phyloP scores from a whole-genome alignment of 176 grass and related monocot species.

The Bothriochloa decipiens region DNA sequence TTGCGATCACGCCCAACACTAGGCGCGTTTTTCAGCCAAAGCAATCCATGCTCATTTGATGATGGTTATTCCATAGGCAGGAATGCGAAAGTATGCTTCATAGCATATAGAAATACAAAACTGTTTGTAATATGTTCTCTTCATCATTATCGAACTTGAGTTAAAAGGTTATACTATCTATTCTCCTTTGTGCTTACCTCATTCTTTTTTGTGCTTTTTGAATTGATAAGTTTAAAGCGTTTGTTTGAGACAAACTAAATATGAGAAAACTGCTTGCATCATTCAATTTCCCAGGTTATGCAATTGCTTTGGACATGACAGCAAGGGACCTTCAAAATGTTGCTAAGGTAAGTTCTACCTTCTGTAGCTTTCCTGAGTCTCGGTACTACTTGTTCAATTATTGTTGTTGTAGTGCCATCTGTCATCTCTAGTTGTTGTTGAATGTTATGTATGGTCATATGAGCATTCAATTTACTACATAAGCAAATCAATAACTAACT shows the following conservation, averaged over 20 bases:
- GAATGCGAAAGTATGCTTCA: neutral
- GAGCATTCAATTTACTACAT: constrained; percentile 12
- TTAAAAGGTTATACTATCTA: neutral
- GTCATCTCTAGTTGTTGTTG: constrained; percentile 3
- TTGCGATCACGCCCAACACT: no score
- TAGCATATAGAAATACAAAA: neutral
- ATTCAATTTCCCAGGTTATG: constrained; percentile 68
- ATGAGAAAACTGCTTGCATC: constrained; percentile 1
- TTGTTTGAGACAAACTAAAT: neutral
- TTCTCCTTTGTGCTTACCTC: neutral
- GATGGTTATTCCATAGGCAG: neutral
- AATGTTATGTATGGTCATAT: neutral
- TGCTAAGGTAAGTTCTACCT: constrained; percentile 61
- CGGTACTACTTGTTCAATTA: neutral
- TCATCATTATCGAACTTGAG: neutral
- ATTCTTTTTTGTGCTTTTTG: neutral
- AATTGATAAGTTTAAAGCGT: neutral
- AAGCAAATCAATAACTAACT: neutral
- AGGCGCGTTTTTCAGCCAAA: no score
- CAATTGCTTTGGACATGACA: constrained; percentile 98
- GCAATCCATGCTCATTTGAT: neutral
- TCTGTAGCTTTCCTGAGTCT: neutral
- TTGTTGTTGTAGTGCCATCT: constrained; percentile 1
- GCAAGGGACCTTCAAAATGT: constrained; percentile 86
- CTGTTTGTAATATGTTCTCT: neutral